Evolutionary conservation across 495 filamentous ascomycete species (phyloP).

Genomic region (Aspergillus sparsus): DNA sequence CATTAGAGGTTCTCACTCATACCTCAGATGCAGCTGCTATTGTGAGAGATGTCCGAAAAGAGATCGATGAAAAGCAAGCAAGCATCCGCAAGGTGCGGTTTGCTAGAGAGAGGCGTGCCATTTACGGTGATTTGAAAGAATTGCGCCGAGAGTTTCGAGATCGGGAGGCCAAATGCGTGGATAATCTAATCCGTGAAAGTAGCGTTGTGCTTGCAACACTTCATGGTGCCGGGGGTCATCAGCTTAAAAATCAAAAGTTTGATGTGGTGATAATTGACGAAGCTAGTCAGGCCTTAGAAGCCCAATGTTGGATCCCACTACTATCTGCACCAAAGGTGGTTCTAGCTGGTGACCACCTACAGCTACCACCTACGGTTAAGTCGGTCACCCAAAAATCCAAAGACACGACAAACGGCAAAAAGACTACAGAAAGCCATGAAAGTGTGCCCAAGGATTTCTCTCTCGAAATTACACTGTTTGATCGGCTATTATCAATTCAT

Average conservation of each 20-base stretch:
- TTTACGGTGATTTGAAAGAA: constrained; percentile 82
- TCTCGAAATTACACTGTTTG: constrained; percentile 88
- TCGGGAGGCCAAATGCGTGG: constrained; percentile 78
- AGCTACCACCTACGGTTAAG: constrained; percentile 94
- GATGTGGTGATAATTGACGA: constrained; percentile 96
- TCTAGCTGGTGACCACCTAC: constrained; percentile 90
- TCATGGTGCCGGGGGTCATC: constrained; percentile 87
- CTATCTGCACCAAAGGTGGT: constrained; percentile 80
- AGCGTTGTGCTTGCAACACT: constrained; percentile 90
- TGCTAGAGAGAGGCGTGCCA: constrained; percentile 75
- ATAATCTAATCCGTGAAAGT: constrained; percentile 69
- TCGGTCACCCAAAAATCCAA: constrained; percentile 42
- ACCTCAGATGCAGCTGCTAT: constrained; percentile 87
- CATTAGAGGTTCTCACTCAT: constrained; percentile 87
- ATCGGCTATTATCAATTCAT: constrained; percentile 79
- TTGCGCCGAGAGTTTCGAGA: constrained; percentile 87
- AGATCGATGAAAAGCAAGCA: constrained; percentile 91
- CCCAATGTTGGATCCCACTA: constrained; percentile 96
- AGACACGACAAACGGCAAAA: constrained; percentile 25
- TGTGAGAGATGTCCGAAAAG: constrained; percentile 85
- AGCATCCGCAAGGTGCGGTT: constrained; percentile 83
- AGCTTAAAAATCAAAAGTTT: constrained; percentile 77
- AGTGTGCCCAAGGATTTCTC: constrained; percentile 41
- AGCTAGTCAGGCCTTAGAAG: constrained; percentile 92
- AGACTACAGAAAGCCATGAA: constrained; percentile 20